Base-by-base conservation (phyloP, 1,284 basidiomycete species). In the Malassezia pachydermatis region DNA sequence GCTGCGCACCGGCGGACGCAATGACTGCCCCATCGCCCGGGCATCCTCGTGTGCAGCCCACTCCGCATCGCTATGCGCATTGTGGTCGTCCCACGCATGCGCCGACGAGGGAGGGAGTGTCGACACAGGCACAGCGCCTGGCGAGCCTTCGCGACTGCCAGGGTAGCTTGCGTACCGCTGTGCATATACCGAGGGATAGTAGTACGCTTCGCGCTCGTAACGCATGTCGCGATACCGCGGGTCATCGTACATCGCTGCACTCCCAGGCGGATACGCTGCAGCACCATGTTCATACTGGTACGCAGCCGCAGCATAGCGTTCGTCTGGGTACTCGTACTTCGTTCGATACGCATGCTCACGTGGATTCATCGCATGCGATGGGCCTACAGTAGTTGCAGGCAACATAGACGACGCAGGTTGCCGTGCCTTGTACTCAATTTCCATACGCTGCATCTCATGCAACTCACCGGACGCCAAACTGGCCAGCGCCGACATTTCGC, bases 401-500 rank as follows among this genome's bases (percentile, higher is more conserved):
- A 44, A 30, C 48, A 45, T 14, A 58, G 51, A 20, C 50, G 48
- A 17, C 55, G 52, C 10, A 58, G 10, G 6, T 13, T 43, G 27
- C 27, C 28, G 39, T 22, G 32, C 25, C 6, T 39, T 45, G 16
- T 37, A 23, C 36, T 62, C 61, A 28, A 57, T 47, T 45, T 70
- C 65, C n/a, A 58, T 58, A 11, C 60, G 52, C 23, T 68, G 59
- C 6, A 70, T 53, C 33, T 66, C 61, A 45, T 62, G 50, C 6
- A 70, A 55, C 45, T 70, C 67, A 48, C 68, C 67, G 32, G 57
- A 58, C 22, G 67, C 67, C 10, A 70, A 58, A 48, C 57, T 60
- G 25, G 67, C 67, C 1, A 70, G 55, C 11, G 67, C 62, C n/a
- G 66, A 65, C 57, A 70, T 70, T 35, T 70, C 65, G 41, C 53